Evolutionary conservation across 148 eudicot genomes (phyloP).

Genomic region (Dysphania ambrosioides): DNA sequence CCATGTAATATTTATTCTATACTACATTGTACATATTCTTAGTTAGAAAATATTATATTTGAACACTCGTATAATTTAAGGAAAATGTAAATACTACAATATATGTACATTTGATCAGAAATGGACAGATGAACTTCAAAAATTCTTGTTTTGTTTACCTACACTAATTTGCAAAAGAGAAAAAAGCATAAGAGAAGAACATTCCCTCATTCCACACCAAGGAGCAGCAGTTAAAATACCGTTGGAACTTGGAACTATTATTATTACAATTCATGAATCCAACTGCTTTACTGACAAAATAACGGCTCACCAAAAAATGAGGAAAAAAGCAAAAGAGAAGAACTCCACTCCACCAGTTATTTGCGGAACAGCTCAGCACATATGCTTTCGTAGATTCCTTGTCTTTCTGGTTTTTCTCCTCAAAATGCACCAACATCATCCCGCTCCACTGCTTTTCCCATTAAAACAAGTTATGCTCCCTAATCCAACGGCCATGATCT

Average conservation of each 20-base stretch:
- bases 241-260: neutral
- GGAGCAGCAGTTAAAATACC: neutral
- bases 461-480: neutral
- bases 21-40: no score
- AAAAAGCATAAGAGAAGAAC: no score
- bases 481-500: slow-evolving; percentile 19
- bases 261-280: neutral
- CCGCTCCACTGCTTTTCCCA: neutral
- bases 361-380: slow-evolving; percentile 20
- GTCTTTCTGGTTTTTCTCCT: neutral
- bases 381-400: neutral
- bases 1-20: no score
- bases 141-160: no score
- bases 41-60: no score
- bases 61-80: no score
- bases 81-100: no score
- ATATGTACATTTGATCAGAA: no score
- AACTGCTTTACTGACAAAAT: slow-evolving; percentile 13
- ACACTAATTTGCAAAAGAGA: no score
- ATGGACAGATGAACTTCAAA: no score
- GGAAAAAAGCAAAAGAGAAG: neutral
- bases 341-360: slow-evolving; percentile 15
- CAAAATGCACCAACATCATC: slow-evolving; percentile 5
- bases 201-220: no score
- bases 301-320: slow-evolving; percentile 1